Percentiles rank a stretch among this genome's conserved stretches.
Conservation (phyloP, 306 rosid species). For the Rosa multiflora region DNA sequence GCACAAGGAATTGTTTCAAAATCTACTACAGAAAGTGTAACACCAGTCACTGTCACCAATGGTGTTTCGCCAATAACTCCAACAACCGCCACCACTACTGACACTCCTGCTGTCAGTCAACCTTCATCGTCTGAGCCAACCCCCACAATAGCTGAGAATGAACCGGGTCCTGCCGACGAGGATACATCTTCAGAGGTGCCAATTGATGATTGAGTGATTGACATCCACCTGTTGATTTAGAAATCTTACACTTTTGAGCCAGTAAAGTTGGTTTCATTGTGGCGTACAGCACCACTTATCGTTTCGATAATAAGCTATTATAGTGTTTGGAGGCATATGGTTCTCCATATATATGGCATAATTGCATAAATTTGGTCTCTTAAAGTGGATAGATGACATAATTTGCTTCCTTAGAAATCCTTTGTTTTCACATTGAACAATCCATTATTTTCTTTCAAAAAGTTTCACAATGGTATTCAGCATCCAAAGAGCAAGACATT, state of each 20-base stretch:
- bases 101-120: conserved; percentile 18
- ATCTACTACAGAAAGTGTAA: conserved; percentile 17
- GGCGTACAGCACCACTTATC: neutral
- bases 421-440: neutral
- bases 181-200: conserved; percentile 19
- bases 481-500: neutral
- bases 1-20: conserved; percentile 46
- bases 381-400: neutral
- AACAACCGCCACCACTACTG: conserved; percentile 21
- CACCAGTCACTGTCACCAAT: conserved; percentile 14
- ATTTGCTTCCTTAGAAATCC: neutral
- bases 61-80: conserved; percentile 28
- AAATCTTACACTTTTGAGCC: conserved; percentile 2
- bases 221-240: neutral
- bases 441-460: neutral
- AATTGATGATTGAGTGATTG: conserved; percentile 29
- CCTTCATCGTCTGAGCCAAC: conserved; percentile 20
- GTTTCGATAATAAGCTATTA: neutral
- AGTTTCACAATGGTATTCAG: neutral
- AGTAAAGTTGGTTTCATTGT: neutral
- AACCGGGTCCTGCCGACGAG: neutral
- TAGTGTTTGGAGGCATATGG: neutral
- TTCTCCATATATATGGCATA: neutral
- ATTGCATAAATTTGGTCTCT: neutral
- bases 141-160: conserved; percentile 17